Evolutionary conservation across 768 basidiomycete genomes (phyloP), one percentile per base, ranked within the genome.

Genomic region (Mycena leptocephala): DNA sequence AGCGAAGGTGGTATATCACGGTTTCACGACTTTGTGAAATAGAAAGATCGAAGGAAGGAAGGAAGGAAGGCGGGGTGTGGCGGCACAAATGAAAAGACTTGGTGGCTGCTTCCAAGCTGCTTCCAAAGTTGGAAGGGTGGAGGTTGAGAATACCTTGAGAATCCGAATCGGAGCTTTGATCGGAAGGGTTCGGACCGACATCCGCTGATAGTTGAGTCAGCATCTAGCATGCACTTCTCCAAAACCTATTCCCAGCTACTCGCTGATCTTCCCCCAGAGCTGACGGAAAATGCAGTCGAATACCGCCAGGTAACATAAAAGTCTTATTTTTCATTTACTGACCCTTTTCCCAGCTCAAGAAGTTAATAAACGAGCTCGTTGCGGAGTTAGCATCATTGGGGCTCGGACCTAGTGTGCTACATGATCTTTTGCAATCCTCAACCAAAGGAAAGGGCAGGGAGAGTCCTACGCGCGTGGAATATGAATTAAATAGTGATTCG

Each of bases 281-380:
- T 97, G 79, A 88, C 92, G 32, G 89, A 93, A 26, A 94, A 93
- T 82, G 93, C 95, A 1, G 94, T 98, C 69, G 92, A 97, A 81
- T 98, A 98, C 81, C 89, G 95, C 37, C 93, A 93, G 87, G 95
- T 95, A 70, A 32, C 80, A 78, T 5, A 37, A 18, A 65, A 5
- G 39, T 16, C 55, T 46, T 24, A 28, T 46, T 70, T 55, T n/a
- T 18, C 8, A 48, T 28, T 20, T 69, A 41, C 37, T 73, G 11
- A 28, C 64, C 33, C 65, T 51, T 59, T 24, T 58, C 77, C 51
- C 79, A 98, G 95, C 92, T 99, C 70, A 98, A 99, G 86, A 96
- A 95, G 79, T 86, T 97, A 35, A 97, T 99, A 79, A 95, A 95
- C 76, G 90, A 93, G 81, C 91, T 97, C 43, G 95, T 95, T 0